phyloP scores from a whole-genome alignment of 1,284 basidiomycete species.

The Baeospora myosura region DNA sequence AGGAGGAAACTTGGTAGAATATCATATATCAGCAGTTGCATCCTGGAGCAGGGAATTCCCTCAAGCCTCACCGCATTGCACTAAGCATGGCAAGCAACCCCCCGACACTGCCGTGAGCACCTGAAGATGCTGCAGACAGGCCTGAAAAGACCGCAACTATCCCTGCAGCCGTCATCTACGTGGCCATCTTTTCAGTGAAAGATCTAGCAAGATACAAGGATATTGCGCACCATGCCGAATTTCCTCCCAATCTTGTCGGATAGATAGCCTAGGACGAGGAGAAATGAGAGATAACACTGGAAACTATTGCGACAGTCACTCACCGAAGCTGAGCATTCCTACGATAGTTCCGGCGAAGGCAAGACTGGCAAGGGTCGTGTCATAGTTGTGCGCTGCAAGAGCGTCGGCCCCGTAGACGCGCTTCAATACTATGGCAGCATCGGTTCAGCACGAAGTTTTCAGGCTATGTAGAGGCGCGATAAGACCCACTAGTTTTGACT shows the following conservation, averaged over 20 bases:
- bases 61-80: conserved; percentile 62
- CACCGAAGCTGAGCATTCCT: conserved; percentile 72
- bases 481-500: conserved; percentile 58
- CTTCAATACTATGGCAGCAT: conserved; percentile 71
- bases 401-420: conserved; percentile 54
- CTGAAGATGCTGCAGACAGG: conserved; percentile 78
- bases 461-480: background rate
- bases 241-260: conserved; percentile 87
- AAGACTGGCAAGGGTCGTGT: conserved; percentile 57
- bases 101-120: conserved; percentile 62
- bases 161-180: conserved; percentile 65
- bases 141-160: conserved; percentile 78
- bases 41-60: background rate
- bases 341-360: conserved; percentile 80
- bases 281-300: background rate
- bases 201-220: background rate
- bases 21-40: background rate
- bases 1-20: conserved; percentile 57
- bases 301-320: background rate
- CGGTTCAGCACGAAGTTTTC: conserved; percentile 17
- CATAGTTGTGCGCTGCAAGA: conserved; percentile 45
- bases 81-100: conserved; percentile 74
- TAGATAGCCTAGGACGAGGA: conserved; percentile 44
- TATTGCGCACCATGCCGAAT: conserved; percentile 71
- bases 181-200: no score